Base-by-base conservation (phyloP, 306 rosid genomes). In the Cyamopsis tetragonoloba region DNA sequence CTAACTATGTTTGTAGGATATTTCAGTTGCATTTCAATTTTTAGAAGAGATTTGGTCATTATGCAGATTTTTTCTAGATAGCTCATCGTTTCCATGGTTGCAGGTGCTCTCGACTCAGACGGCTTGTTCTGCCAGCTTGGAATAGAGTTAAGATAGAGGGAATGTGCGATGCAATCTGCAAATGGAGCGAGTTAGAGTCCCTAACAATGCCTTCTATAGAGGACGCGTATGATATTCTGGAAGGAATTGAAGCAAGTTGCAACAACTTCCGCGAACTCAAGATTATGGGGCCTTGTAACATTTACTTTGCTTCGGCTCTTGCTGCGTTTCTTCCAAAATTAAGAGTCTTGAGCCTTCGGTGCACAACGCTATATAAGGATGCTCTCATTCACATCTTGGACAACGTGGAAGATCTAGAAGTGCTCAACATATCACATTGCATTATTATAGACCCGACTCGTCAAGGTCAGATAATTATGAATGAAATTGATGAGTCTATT, bases 101-200 rank as follows among this genome's bases (percentile, higher is more conserved):
- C 72, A 89, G 96, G 82, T 84, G 84, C 67, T 87, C 89, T 4
- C 50, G 0, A 41, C 89, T 83, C 31, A 85, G 69, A 37, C 79
- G 83, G 3, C 91, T 89, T 0, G 96, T 89, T 64, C 63, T 89
- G 73, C 96, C 96, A 1, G 96, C 91, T 62, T 87, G 96, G 91
- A 89, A 89, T 82, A 84, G 86, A 77, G 85, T 87, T 31, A 89
- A 87, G 69, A 89, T 78, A 72, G 66, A 83, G 2, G 96, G 96
- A 81, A 89, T 89, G 77, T 77, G 90, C 81, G 79, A 85, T 74
- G 96, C 96, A 60, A 79, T 85, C 41, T 61, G 77, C 0, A 60
- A 80, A 56, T 89, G 95, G 95, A 87, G 81, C 65, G 79, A 87
- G 41, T 85, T 89, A 2, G 91, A 85, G 60, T 89, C 95, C 51